Percentiles rank a stretch among this genome's conserved stretches.
Conservation (phyloP, 2,329 filamentous ascomycete genomes). For the Microcyclosporella mali region DNA sequence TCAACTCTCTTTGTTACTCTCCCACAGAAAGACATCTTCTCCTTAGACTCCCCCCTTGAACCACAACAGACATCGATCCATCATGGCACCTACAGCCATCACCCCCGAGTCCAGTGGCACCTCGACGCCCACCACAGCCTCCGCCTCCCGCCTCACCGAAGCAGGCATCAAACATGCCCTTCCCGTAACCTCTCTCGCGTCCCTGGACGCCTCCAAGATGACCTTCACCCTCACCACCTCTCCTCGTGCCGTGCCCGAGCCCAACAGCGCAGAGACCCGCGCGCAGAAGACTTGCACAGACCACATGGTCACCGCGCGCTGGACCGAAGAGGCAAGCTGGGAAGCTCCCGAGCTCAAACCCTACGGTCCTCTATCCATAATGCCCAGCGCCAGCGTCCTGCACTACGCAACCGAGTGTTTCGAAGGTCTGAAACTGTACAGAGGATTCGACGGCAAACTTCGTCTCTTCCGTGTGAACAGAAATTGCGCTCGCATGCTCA, state of each 20-base stretch:
- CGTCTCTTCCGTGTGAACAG: conserved; percentile 71
- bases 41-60: neutral
- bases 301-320: conserved; percentile 76
- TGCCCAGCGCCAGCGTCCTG: conserved; percentile 72
- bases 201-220: conserved; percentile 42
- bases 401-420: conserved; percentile 92
- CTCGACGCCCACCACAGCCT: conserved; percentile 30
- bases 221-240: conserved; percentile 36
- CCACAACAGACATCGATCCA: neutral
- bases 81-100: conserved; percentile 29
- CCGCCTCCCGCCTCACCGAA: conserved; percentile 32
- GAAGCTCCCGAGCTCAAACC: conserved; percentile 65
- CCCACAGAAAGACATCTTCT: neutral
- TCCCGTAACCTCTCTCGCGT: conserved; percentile 24
- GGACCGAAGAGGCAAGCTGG: conserved; percentile 65
- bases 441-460: conserved; percentile 62
- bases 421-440: conserved; percentile 73
- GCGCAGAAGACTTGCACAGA: conserved; percentile 57
- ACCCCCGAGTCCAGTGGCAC: conserved; percentile 33
- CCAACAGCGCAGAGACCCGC: conserved; percentile 35
- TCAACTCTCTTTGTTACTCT: too few species aligned
- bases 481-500: conserved; percentile 61
- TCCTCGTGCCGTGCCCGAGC: conserved; percentile 38
- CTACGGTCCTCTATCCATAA: conserved; percentile 69
- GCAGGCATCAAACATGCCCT: conserved; percentile 33